A percentile compares a stretch with the other conserved stretches of the same genome.
Conservation (phyloP, 2,329 filamentous ascomycete genomes). For the Ophiostoma australiae region DNA sequence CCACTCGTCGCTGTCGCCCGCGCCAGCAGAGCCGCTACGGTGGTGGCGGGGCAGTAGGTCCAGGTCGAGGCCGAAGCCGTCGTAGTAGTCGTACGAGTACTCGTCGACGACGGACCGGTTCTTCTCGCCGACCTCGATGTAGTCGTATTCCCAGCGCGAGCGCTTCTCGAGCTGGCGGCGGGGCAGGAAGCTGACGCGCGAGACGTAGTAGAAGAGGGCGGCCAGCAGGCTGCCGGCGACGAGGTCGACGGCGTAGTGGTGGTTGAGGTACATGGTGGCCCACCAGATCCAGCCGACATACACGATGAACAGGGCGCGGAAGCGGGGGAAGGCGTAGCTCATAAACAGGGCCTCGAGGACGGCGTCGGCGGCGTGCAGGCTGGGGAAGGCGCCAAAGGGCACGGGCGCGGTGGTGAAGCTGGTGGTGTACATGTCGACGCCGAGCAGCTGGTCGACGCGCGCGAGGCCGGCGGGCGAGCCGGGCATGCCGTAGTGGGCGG, state of each 20-base stretch:
- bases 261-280: conserved; percentile 96
- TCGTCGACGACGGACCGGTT: conserved; percentile 38
- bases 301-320: conserved; percentile 71
- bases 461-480: conserved; percentile 86
- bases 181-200: conserved; percentile 74
- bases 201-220: conserved; percentile 73
- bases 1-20: conserved; percentile 75
- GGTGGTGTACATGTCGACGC: conserved; percentile 87
- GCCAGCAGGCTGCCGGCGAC: conserved; percentile 78
- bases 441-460: conserved; percentile 83
- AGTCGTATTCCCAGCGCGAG: conserved; percentile 93
- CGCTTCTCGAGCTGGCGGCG: conserved; percentile 77
- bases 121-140: conserved; percentile 73
- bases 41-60: conserved; percentile 40
- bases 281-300: conserved; percentile 96
- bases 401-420: conserved; percentile 85
- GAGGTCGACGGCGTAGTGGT: conserved; percentile 93
- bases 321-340: conserved; percentile 81
- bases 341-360: conserved; percentile 89
- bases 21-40: conserved; percentile 32
- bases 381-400: conserved; percentile 93
- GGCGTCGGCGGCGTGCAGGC: conserved; percentile 82
- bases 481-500: conserved; percentile 85
- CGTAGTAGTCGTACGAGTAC: conserved; percentile 41
- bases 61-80: conserved; percentile 45